Base-by-base conservation (phyloP, 1,284 basidiomycete genomes). In the Polyporus tsugae region DNA sequence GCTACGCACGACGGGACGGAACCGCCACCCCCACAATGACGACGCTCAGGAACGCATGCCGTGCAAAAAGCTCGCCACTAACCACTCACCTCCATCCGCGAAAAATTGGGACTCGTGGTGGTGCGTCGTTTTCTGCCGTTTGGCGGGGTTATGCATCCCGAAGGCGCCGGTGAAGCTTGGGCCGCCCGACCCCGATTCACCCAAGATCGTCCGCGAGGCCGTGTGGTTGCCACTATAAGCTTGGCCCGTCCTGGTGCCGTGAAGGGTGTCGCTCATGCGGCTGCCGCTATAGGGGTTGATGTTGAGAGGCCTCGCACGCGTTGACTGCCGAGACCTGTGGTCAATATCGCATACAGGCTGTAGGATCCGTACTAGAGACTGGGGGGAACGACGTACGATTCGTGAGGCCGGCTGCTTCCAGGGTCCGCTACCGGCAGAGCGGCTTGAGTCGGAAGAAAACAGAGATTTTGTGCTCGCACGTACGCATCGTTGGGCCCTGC, bases 41-140 rank as follows among this genome's bases (percentile, higher is more conserved):
- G n/a, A 25, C n/a, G 39, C 36, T 60, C 42, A 39, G 25, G 41
- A 29, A 25, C 25, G n/a, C 19, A 38, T 58, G 57, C 33, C 10
- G 19, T 13, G 35, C 36, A 38, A 17, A 17, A 38, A 38, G 17
- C 13, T 22, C 36, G 61, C 33, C 42, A 66, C 65, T 41, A 62
- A 35, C 39, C 36, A 70, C 71, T 68, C 55, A 72, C 71, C 66
- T 53, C 49, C 62, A 36, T 63, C 33, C 38, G 0, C 10, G 35
- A 65, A 72, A 33, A 53, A 67, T n/a, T 10, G 13, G 25, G 68
- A 70, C 17, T n/a, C 22, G 33, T 19, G 13, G 5, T 55, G 10
- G 15, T 69, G 57, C 7, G 42, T 35, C 6, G 42, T 49, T 66
- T 70, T 71, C 62, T 59, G 63, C 25, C 70, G 65, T 25, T 73